These are phyloP conservation scores for Cystobasidiaceae sp. DNA, from an alignment of 1,284 basidiomycete genomes.

Conservation along the genomic window DNA sequence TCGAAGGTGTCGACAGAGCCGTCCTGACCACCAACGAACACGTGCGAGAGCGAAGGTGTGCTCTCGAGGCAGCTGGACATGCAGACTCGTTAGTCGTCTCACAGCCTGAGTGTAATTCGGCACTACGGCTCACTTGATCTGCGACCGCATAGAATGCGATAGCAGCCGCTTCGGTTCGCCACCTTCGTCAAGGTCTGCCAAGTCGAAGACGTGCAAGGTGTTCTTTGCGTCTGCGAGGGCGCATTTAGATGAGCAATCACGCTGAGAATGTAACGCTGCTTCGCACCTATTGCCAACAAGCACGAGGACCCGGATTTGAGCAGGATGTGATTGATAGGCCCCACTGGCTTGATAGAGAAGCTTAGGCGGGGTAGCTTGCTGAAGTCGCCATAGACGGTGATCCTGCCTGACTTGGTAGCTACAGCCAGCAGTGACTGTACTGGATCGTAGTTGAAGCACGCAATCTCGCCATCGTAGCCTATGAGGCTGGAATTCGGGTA, in stretches of 20 bases:
- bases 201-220: constrained; percentile 64
- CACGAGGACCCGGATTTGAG: constrained; percentile 59
- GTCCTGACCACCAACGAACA: constrained; percentile 53
- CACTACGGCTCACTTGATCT: constrained; percentile 50
- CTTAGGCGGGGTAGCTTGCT: constrained; percentile 54
- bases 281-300: constrained; percentile 60
- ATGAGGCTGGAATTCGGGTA: constrained; percentile 2
- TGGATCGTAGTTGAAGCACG: constrained; percentile 53
- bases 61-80: constrained; percentile 59
- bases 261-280: not conserved
- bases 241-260: not conserved
- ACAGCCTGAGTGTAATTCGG: not conserved
- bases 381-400: constrained; percentile 58
- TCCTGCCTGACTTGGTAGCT: constrained; percentile 56
- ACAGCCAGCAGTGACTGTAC: constrained; percentile 66
- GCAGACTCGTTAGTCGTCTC: constrained; percentile 35
- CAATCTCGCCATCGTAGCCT: constrained; percentile 24
- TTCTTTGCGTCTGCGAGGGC: constrained; percentile 57
- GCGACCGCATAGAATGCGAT: constrained; percentile 54
- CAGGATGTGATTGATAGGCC: constrained; percentile 58
- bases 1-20: constrained; percentile 50
- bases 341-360: constrained; percentile 54
- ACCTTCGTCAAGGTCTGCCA: constrained; percentile 51
- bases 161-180: constrained; percentile 56
- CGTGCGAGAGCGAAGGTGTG: constrained; percentile 71